A percentile compares a stretch with the other conserved stretches of the same genome.
These are phyloP conservation scores for Aureobasidium sp. DNA, from an alignment of 2,329 filamentous ascomycete genomes.

Conservation along the genomic window DNA sequence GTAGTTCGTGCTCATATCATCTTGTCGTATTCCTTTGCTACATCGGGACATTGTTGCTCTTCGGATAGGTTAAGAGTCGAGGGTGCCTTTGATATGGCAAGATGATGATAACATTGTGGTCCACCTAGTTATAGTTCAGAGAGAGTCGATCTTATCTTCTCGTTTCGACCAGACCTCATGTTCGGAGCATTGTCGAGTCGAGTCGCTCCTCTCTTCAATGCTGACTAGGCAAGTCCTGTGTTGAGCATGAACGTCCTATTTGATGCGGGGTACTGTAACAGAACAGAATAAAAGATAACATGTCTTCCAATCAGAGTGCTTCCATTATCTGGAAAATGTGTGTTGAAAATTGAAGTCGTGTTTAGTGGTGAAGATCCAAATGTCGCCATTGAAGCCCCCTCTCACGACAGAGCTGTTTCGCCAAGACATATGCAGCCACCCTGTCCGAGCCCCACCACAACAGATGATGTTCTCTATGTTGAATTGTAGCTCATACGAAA, in stretches of 20 bases:
- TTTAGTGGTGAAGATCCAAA: slow-evolving; percentile 2
- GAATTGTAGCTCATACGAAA: background rate
- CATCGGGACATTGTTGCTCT: background rate
- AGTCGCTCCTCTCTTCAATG: background rate
- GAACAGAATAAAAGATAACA: background rate
- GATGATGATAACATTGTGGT: background rate
- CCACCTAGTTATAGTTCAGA: background rate
- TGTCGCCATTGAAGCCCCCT: slow-evolving; percentile 11
- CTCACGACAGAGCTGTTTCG: slow-evolving; percentile 6
- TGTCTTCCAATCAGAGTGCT: background rate
- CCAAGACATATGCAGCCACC: slow-evolving; percentile 8
- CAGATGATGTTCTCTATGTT: background rate
- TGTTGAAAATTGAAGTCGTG: background rate
- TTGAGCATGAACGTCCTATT: background rate
- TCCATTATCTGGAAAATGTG: background rate
- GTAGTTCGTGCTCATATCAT: background rate
- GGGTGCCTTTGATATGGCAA: background rate
- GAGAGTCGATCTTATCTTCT: background rate
- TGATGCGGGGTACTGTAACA: background rate
- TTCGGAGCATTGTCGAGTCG: background rate
- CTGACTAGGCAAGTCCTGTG: background rate
- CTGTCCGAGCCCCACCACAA: background rate
- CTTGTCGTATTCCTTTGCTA: background rate
- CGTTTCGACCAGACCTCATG: too few relatives aligned
- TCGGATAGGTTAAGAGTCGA: background rate